These are phyloP conservation scores for Lotus japonicus DNA, from an alignment of 306 rosid species.

Conservation along the genomic window DNA sequence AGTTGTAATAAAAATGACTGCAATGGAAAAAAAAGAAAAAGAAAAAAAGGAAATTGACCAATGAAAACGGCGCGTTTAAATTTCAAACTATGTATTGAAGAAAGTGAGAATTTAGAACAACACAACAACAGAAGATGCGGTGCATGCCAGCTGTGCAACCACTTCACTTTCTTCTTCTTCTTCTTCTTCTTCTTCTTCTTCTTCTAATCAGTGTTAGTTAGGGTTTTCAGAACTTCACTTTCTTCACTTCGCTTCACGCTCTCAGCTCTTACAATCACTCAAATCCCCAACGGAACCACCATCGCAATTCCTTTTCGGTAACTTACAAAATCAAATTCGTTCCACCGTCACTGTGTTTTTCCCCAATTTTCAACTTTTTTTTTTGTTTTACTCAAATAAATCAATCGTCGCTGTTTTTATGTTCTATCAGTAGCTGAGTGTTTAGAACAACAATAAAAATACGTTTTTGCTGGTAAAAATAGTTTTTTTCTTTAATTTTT, in stretches of 20 bases:
- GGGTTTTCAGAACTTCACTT: slow-evolving; percentile 6
- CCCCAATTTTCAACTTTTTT: too few species aligned
- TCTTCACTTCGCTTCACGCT: neutral
- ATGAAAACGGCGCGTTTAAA: slow-evolving; percentile 23
- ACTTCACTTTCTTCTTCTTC: slow-evolving; percentile 6
- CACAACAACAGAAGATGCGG: neutral
- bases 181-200: neutral
- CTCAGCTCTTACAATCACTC: too few species aligned
- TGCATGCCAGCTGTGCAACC: slow-evolving; percentile 29
- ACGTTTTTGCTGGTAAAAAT: too few species aligned
- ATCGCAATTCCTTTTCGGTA: too few species aligned
- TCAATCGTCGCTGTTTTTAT: too few species aligned
- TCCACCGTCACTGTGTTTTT: too few species aligned
- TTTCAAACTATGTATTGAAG: neutral
- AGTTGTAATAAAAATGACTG: neutral
- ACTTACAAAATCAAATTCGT: too few species aligned
- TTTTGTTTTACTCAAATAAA: too few species aligned
- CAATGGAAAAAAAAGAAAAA: neutral
- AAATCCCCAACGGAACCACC: too few species aligned
- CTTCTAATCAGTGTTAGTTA: neutral
- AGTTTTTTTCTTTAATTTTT: neutral
- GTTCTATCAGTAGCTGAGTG: too few species aligned
- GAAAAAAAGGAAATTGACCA: neutral
- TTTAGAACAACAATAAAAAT: too few species aligned
- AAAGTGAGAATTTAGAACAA: neutral